Conservation (phyloP, 164 flowering plant species). For the Buxus sempervirens region DNA sequence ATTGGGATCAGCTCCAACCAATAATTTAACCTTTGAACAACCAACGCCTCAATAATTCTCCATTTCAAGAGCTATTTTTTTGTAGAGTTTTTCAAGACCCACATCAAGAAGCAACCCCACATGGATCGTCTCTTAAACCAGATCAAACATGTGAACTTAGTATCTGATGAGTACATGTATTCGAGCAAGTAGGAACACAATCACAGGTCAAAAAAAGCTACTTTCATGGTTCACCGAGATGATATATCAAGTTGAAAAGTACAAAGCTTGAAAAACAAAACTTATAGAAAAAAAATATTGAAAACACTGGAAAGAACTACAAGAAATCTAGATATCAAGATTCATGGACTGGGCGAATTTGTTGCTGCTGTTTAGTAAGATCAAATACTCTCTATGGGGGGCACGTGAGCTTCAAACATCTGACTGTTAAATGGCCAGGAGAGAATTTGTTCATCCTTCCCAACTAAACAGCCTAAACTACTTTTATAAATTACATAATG, state of each 20-base stretch:
- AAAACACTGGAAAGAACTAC: neutral
- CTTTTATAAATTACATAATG: too few relatives aligned
- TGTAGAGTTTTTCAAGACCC: slow-evolving; percentile 2
- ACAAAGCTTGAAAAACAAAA: too few relatives aligned
- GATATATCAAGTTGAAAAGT: neutral
- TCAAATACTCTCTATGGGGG: too few relatives aligned
- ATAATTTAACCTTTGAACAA: slow-evolving; percentile 45
- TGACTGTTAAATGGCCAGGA: too few relatives aligned
- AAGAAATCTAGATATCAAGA: neutral
- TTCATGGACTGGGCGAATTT: slow-evolving; percentile 21
- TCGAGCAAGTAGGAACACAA: too few relatives aligned
- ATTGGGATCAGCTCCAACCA: slow-evolving; percentile 31
- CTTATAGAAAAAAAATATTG: neutral
- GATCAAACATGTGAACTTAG: neutral
- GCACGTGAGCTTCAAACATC: too few relatives aligned
- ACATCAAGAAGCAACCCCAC: neutral
- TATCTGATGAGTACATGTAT: too few relatives aligned
- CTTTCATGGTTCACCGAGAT: slow-evolving; percentile 2
- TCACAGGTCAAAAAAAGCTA: neutral
- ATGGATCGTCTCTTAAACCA: neutral
- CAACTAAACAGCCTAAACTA: too few relatives aligned
- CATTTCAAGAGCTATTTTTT: slow-evolving; percentile 1
- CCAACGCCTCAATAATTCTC: slow-evolving; percentile 12
- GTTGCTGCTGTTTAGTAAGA: too few relatives aligned
- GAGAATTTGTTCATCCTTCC: too few relatives aligned